Evolutionary conservation across 306 rosid genomes (phyloP).

Genomic region (Gillenia trifoliata): DNA sequence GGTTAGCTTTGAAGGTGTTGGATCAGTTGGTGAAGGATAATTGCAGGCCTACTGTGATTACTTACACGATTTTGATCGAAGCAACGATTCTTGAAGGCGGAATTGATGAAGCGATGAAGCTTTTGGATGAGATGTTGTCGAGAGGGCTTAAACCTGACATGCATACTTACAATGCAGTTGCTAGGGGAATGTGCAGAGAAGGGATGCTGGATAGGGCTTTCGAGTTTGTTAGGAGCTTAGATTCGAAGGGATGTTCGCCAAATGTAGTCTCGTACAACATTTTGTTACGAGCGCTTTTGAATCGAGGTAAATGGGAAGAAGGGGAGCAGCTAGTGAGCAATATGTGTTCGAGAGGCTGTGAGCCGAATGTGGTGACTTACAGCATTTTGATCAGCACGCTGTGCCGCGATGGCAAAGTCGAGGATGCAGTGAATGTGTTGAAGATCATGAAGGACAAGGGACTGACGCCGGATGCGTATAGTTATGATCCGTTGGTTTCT

Average conservation of each 20-base stretch:
- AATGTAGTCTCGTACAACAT: slow-evolving; percentile 63
- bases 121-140: slow-evolving; percentile 69
- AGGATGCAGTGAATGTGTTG: slow-evolving; percentile 60
- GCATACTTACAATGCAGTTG: slow-evolving; percentile 60
- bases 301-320: slow-evolving; percentile 55
- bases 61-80: slow-evolving; percentile 80
- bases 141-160: slow-evolving; percentile 67
- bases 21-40: slow-evolving; percentile 61
- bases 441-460: slow-evolving; percentile 75
- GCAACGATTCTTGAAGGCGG: slow-evolving; percentile 65
- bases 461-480: slow-evolving; percentile 63
- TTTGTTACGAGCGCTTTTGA: slow-evolving; percentile 53
- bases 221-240: slow-evolving; percentile 41
- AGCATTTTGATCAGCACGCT: slow-evolving; percentile 61
- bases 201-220: slow-evolving; percentile 69
- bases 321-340: slow-evolving; percentile 56
- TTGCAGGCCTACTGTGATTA: slow-evolving; percentile 70
- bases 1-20: slow-evolving; percentile 45
- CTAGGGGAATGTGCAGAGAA: slow-evolving; percentile 69
- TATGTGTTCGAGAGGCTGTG: slow-evolving; percentile 55
- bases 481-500: slow-evolving; percentile 78
- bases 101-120: slow-evolving; percentile 57
- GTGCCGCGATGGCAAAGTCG: slow-evolving; percentile 58
- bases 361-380: slow-evolving; percentile 64
- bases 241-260: slow-evolving; percentile 53